Percentiles rank a stretch among this genome's conserved stretches.
phyloP scores from a whole-genome alignment of 257 asterid genomes.

The Nicotiana otophora region DNA sequence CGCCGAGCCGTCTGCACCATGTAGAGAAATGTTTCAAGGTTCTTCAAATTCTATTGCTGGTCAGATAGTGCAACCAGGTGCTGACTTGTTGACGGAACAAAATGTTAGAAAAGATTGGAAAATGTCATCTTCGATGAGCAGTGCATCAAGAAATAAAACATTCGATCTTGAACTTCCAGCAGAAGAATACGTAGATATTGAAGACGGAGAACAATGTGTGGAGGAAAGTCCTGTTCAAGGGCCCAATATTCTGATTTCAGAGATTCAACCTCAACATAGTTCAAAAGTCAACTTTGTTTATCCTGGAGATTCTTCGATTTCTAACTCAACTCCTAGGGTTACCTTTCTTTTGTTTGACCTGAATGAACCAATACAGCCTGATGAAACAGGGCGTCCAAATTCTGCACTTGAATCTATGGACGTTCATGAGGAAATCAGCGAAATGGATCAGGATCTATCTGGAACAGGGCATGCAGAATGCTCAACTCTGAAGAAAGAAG shows the following conservation, averaged over 20 bases:
- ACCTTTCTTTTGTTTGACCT: constrained; percentile 44
- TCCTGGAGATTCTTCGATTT: constrained; percentile 23
- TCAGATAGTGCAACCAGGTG: constrained; percentile 4
- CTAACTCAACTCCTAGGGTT: constrained; percentile 23
- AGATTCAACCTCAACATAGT: constrained; percentile 16
- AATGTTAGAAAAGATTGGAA: constrained; percentile 19
- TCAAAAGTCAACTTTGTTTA: constrained; percentile 24
- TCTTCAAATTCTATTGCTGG: constrained; percentile 18
- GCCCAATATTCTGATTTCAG: constrained; percentile 16
- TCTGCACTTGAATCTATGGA: constrained; percentile 23
- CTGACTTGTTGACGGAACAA: constrained; percentile 16
- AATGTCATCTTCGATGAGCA: constrained; percentile 14
- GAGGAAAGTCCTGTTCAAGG: constrained; percentile 20
- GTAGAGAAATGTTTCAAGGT: constrained; percentile 26
- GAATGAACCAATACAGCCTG: constrained; percentile 52
- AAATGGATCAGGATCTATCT: constrained; percentile 18
- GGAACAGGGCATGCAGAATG: constrained; percentile 18
- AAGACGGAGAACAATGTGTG: constrained; percentile 28
- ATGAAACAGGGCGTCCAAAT: constrained; percentile 29
- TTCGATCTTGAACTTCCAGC: constrained; percentile 52
- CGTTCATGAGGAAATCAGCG: constrained; percentile 18
- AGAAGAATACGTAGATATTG: constrained; percentile 26
- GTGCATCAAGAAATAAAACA: constrained; percentile 24
- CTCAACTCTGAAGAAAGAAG: constrained; percentile 9
- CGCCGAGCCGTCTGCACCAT: constrained; percentile 16